Percentiles rank a stretch among this genome's conserved stretches.
These are phyloP conservation scores for Glebionis coronaria DNA, from an alignment of 129 eudicot genomes.

Conservation along the genomic window DNA sequence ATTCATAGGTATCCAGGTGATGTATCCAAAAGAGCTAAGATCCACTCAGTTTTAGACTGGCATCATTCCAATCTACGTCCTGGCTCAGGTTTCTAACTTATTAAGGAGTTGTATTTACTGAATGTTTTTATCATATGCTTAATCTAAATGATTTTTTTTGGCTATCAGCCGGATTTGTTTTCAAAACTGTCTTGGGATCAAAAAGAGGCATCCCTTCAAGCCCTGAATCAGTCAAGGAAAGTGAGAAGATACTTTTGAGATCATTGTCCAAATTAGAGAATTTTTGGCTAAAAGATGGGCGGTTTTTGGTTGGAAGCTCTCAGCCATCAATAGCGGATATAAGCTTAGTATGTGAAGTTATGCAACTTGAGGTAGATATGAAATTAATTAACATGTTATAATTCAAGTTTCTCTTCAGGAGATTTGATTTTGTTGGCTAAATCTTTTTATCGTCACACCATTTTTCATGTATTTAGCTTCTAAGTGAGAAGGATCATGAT, in stretches of 20 bases:
- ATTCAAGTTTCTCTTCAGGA: background rate
- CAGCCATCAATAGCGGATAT: constrained; percentile 92
- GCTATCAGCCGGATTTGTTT: constrained; percentile 42
- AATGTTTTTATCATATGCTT: background rate
- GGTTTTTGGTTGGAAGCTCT: constrained; percentile 62
- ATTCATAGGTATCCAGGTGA: constrained; percentile 79
- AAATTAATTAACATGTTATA: background rate
- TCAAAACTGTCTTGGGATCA: constrained; percentile 41
- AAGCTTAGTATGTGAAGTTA: constrained; percentile 76
- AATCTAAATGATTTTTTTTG: background rate
- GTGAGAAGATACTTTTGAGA: constrained; percentile 39
- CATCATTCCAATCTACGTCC: constrained; percentile 74
- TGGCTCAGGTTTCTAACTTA: constrained; percentile 49
- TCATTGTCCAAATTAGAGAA: constrained; percentile 63
- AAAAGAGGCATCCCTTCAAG: constrained; percentile 36
- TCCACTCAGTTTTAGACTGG: constrained; percentile 80
- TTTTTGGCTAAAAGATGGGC: constrained; percentile 67
- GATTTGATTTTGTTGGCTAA: background rate
- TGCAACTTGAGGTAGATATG: constrained; percentile 72
- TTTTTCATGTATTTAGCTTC: constrained; percentile 30
- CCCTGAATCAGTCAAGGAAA: constrained; percentile 60
- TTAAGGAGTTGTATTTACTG: too few species aligned
- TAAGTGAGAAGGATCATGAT: constrained; percentile 40
- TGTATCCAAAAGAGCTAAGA: constrained; percentile 56
- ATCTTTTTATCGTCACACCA: background rate